Base-by-base conservation (phyloP, 1,139 yeast species). In the Komagataea norvegica region DNA sequence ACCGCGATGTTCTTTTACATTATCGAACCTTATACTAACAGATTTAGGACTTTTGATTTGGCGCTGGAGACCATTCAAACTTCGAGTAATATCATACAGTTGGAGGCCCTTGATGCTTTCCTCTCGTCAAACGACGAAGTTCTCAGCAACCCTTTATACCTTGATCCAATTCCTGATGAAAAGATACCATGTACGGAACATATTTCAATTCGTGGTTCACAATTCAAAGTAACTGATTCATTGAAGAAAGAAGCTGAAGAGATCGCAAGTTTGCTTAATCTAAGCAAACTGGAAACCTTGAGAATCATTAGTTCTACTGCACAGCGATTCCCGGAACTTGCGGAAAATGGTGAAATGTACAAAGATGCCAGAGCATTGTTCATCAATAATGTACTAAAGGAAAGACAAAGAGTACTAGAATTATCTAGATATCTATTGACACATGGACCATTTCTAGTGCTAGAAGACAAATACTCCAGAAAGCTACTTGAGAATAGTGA, bases 41-140 rank as follows among this genome's bases (percentile, higher is more conserved):
- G 13, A 22, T 21, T 13, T 25, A 20, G 29, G 57, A 40, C 56
- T 2, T 52, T 52, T 31, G 54, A 48, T 33, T 44, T 45, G 21
- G 55, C 53, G 10, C 41, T 51, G 24, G 41, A 37, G 21, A 41
- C 41, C 1, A 40, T 53, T 15, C 33, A 35, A 25, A 35, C 20
- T 1, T 41, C 50, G 2, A 40, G 38, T 11, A 47, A 49, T 4
- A 10, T 33, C 6, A 24, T 42, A n/a, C 38, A 51, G 11, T 42
- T 61, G 33, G 67, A 65, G 33, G 67, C 73, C 1, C 54, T 75
- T 44, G 74, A 70, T 43, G 68, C 61, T 43, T 76, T 71, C 48
- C 54, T 77, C 29, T 42, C 63, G 21, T 43, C 61, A 28, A 72
- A 73, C 45, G 55, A 41, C 20, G 33, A 41, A 0, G 45, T 67